These are phyloP conservation scores for Salix caprea DNA, from an alignment of 345 rosid species.

Conservation along the genomic window DNA sequence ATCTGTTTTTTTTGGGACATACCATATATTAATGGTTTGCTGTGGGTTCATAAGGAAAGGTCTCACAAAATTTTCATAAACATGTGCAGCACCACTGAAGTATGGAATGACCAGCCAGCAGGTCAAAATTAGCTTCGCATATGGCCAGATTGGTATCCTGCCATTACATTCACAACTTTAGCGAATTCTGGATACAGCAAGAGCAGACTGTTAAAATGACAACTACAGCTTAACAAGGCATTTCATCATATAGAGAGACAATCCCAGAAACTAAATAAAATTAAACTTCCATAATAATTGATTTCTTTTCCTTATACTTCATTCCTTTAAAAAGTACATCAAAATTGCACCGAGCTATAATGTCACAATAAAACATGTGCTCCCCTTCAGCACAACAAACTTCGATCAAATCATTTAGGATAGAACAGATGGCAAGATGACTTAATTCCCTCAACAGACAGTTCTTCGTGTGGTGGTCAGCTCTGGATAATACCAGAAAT, in stretches of 20 bases:
- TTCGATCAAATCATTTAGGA: not conserved
- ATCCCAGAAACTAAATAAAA: not conserved
- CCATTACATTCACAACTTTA: constrained; percentile 1
- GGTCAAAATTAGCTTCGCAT: constrained; percentile 70
- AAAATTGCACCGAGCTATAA: not conserved
- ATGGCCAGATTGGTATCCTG: constrained; percentile 94
- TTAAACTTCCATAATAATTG: not conserved
- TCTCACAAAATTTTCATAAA: constrained; percentile 81
- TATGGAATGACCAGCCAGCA: constrained; percentile 95
- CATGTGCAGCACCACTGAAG: constrained; percentile 94
- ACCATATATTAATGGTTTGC: constrained; percentile 81
- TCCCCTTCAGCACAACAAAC: not conserved
- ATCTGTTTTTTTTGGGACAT: constrained; percentile 80
- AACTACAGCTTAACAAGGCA: not conserved
- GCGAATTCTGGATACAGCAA: not conserved
- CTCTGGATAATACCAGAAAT: not conserved
- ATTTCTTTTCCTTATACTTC: not conserved
- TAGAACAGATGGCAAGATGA: not conserved
- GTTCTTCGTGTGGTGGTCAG: not conserved
- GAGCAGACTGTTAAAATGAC: not conserved
- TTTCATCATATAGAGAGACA: not conserved
- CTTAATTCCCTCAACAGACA: not conserved
- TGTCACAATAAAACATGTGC: not conserved
- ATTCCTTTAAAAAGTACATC: not conserved
- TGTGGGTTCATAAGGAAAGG: constrained; percentile 65